These are phyloP conservation scores for Sarocladium oryzae DNA, from an alignment of 2,329 filamentous ascomycete genomes.

Conservation along the genomic window DNA sequence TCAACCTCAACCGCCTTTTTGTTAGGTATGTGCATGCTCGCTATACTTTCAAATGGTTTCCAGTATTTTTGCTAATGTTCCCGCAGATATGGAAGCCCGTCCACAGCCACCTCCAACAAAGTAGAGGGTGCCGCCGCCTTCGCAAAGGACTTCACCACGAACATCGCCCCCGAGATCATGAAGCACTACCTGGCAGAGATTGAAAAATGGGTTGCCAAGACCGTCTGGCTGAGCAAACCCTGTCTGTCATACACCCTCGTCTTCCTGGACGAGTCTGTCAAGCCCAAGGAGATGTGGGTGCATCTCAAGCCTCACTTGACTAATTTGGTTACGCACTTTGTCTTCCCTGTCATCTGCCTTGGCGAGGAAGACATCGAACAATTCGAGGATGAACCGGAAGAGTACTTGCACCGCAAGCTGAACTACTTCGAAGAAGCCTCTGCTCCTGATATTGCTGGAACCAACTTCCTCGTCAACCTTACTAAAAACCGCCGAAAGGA, in stretches of 20 bases:
- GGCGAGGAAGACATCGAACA: conserved; percentile 87
- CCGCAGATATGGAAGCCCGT: conserved; percentile 79
- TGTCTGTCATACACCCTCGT: conserved; percentile 89
- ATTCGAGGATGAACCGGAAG: conserved; percentile 89
- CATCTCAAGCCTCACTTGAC: conserved; percentile 90
- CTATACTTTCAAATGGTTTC: background rate
- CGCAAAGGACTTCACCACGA: conserved; percentile 83
- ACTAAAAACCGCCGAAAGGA: conserved; percentile 94
- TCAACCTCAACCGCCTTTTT: conserved; percentile 92
- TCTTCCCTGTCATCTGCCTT: conserved; percentile 93
- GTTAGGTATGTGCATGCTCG: conserved; percentile 59
- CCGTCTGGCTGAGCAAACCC: conserved; percentile 88
- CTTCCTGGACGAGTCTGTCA: conserved; percentile 95
- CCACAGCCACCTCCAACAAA: conserved; percentile 64
- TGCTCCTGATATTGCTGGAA: conserved; percentile 88
- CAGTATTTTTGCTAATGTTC: background rate
- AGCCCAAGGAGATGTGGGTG: conserved; percentile 95
- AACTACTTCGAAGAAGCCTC: conserved; percentile 98
- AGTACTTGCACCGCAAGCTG: conserved; percentile 93
- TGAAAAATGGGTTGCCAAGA: conserved; percentile 95
- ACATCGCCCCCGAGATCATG: conserved; percentile 91
- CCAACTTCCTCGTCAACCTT: conserved; percentile 90
- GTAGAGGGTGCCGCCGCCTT: conserved; percentile 71
- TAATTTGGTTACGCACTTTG: conserved; percentile 85
- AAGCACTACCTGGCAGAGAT: conserved; percentile 92